Conservation (phyloP, 768 basidiomycete genomes). For the Hericium rajendrae region DNA sequence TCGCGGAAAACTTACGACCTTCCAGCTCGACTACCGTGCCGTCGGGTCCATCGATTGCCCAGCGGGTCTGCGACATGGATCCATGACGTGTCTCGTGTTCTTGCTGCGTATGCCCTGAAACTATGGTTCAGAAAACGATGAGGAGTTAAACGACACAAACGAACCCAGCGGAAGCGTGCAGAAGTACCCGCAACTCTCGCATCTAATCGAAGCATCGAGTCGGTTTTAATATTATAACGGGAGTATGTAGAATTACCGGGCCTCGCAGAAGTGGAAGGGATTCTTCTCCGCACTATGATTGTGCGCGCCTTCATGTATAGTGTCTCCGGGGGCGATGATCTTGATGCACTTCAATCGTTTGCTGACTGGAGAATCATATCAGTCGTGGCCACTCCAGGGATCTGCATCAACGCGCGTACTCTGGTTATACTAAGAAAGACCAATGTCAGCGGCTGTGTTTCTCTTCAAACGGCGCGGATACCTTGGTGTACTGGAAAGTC, state of each 20-base stretch:
- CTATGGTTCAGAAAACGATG: not conserved
- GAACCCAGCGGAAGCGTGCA: conserved; percentile 48
- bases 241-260: conserved; percentile 23
- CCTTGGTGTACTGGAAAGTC: conserved; percentile 59
- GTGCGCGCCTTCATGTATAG: conserved; percentile 38
- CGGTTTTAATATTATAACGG: not conserved
- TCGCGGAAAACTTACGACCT: conserved; percentile 42
- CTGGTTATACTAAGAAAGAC: conserved; percentile 37
- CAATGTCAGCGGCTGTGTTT: not conserved
- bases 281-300: conserved; percentile 34
- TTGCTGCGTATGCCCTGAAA: conserved; percentile 44
- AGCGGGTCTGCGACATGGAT: conserved; percentile 48
- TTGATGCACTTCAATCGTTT: conserved; percentile 43
- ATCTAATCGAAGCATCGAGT: conserved; percentile 23
- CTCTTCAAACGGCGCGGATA: conserved; percentile 13
- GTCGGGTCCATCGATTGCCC: conserved; percentile 47
- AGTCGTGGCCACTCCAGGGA: not conserved
- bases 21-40: conserved; percentile 41
- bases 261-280: conserved; percentile 47
- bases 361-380: conserved; percentile 24
- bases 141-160: conserved; percentile 1
- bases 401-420: conserved; percentile 20
- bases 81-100: conserved; percentile 58
- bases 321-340: conserved; percentile 32
- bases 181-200: conserved; percentile 46